A percentile compares a stretch with the other conserved stretches of the same genome.
These are phyloP conservation scores for Hypoxylon sp. DNA, from an alignment of 2,329 filamentous ascomycete genomes.

Conservation along the genomic window DNA sequence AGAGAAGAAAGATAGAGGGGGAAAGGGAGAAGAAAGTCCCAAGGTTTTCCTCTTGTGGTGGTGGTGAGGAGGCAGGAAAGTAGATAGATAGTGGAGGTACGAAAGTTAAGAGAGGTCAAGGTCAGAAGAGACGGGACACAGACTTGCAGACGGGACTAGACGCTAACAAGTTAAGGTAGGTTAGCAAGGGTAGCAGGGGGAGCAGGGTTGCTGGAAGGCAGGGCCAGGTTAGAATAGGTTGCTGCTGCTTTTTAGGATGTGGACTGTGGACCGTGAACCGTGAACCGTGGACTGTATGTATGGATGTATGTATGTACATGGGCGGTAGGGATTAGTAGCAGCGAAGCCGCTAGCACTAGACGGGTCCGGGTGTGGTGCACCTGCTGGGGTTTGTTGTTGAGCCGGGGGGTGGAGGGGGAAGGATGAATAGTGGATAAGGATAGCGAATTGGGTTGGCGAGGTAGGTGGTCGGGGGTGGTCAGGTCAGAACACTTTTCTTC, in stretches of 20 bases:
- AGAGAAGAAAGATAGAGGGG: constrained; percentile 53
- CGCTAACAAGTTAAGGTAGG: constrained; percentile 47
- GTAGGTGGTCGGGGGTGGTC: constrained; percentile 34
- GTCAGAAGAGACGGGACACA: constrained; percentile 43
- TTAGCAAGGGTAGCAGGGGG: constrained; percentile 37
- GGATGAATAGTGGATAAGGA: constrained; percentile 43
- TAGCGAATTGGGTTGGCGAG: constrained; percentile 41
- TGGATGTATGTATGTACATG: constrained; percentile 9
- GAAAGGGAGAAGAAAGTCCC: constrained; percentile 51
- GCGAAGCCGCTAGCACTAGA: constrained; percentile 44
- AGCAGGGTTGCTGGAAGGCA: constrained; percentile 18
- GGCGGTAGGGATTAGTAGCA: constrained; percentile 41
- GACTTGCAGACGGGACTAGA: constrained; percentile 51
- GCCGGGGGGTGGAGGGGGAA: constrained; percentile 45
- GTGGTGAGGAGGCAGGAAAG: constrained; percentile 45
- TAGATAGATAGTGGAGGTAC: constrained; percentile 45
- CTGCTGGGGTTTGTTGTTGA: constrained; percentile 45
- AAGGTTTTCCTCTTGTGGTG: constrained; percentile 50
- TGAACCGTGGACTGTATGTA: background rate
- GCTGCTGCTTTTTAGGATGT: constrained; percentile 40
- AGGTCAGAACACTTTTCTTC: constrained; percentile 26
- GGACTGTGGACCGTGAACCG: constrained; percentile 22
- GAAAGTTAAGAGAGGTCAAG: constrained; percentile 46
- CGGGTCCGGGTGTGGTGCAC: constrained; percentile 45
- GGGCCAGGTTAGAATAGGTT: constrained; percentile 30